Base-by-base conservation (phyloP, 768 basidiomycete genomes). In the Cyathus striatus region DNA sequence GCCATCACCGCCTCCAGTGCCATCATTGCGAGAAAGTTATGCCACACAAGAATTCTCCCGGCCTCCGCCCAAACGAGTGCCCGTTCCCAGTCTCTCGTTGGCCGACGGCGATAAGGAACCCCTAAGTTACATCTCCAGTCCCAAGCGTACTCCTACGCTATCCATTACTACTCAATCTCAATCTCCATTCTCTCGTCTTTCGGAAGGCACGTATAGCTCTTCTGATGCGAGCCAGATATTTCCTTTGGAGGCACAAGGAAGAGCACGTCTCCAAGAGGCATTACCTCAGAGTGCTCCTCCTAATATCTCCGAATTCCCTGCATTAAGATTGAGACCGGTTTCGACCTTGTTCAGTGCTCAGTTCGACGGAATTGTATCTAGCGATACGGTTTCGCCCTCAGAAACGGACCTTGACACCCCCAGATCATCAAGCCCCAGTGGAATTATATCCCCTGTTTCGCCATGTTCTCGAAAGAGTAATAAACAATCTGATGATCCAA, bases 271-370 rank as follows among this genome's bases (percentile, higher is more conserved):
- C 20, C 49, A 53, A 24, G 53, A 58, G 20, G 42, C 41, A 23
- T 43, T 53, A 20, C 71, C 82, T 1, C 75, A 73, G 49, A 86
- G 82, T 52, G 86, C 86, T 21, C 87, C 86, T 2, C 71, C 86
- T 17, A 67, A 74, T 35, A 69, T 77, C 6, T 62, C 72, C 1
- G 76, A 79, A 40, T 90, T 90, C 53, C 72, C 82, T 9, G 65
- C 75, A 3, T 70, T 91, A 37, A 80, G 77, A 52, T 62, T 91
- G 40, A 76, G 89, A 13, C 88, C 88, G 2, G 69, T 90, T 14
- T 90, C 89, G 17, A 79, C 81, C 1, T 66, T 83, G 33, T 91
- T 91, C 59, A 83, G 84, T 53, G 65, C 78, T 7, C 79, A 85
- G 21, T 86, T 90, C 52, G 68, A 73, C 6, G 72, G 74, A 38